Base-by-base conservation (phyloP, 2,329 filamentous ascomycete genomes). In the Fusarium tupiense region DNA sequence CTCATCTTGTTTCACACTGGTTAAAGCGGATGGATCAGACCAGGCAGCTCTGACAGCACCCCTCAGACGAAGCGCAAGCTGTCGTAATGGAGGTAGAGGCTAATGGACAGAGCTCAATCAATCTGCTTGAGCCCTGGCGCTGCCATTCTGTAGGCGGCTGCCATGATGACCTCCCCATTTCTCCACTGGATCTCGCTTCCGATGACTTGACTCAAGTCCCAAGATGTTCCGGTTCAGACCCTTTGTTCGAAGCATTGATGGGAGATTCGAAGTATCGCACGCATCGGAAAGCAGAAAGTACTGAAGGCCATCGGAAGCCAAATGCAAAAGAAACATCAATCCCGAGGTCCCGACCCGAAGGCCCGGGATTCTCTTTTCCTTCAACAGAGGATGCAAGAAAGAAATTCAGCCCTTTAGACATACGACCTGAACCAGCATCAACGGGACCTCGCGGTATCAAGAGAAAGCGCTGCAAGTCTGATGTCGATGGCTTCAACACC, bases 401-500 rank as follows among this genome's bases (percentile, higher is more conserved):
- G 7, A 61, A 57, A 33, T 31, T 17, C 13, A 63, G 72, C 22
- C 70, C 67, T 24, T 33, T 79, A 6, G 54, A 61, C n/a, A 67
- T 77, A 46, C 64, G 46, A 4, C 33, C 57, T n/a, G 60, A 50
- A 38, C 31, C 59, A 20, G 29, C 9, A 24, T n/a, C 44, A 16
- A n/a, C 20, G 4, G 19, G 26, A 19, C 53, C 52, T 12, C 57
- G 69, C 6, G 80, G 80, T 12, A 38, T 81, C 58, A 91, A 91
- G 77, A 87, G 91, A 38, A 78, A 80, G 26, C 87, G 91, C 31
- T 82, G 85, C 10, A 73, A 83, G 5, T 86, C 88, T 41, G 91
- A 93, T 72, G 88, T 92, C 49, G 90, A 92, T 68, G 89, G 86
- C 61, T 88, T 85, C 58, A 84, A 86, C 74, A 89, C 87, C 2